Conservation (phyloP, 2,329 filamentous ascomycete genomes). For the Colletotrichum navitas region DNA sequence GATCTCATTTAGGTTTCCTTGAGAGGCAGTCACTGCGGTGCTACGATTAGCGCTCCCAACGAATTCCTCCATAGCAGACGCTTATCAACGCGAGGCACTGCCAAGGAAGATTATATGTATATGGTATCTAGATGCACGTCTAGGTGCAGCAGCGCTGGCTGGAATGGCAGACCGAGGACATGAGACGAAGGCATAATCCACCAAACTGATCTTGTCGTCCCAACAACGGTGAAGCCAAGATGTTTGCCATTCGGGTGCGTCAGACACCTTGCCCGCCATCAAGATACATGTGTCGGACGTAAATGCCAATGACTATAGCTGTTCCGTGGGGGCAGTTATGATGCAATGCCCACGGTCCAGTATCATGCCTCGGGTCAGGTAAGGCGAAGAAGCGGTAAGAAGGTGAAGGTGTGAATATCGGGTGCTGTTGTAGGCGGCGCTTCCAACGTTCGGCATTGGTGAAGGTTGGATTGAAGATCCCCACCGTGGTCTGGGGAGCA, state of each 20-base stretch:
- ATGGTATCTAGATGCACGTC: not conserved
- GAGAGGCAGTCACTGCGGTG: conserved; percentile 5
- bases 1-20: not conserved
- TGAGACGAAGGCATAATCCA: conserved; percentile 27
- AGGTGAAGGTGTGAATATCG: conserved; percentile 11
- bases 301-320: conserved; percentile 1
- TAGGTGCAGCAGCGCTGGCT: not conserved
- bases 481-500: conserved; percentile 36
- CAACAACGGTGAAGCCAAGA: conserved; percentile 17
- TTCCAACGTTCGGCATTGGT: conserved; percentile 26
- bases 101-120: conserved; percentile 22
- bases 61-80: conserved; percentile 6
- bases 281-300: not conserved
- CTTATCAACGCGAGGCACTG: conserved; percentile 11
- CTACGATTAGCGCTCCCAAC: not conserved
- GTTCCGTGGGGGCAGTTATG: not conserved
- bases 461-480: conserved; percentile 12
- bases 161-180: conserved; percentile 3
- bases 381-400: conserved; percentile 31
- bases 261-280: conserved; percentile 6
- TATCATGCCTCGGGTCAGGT: not conserved
- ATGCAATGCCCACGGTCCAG: conserved; percentile 10
- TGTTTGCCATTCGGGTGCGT: conserved; percentile 6
- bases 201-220: conserved; percentile 27
- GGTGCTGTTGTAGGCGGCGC: conserved; percentile 7